Evolutionary conservation across 2,329 filamentous ascomycete species (phyloP), one percentile per base, ranked within the genome.

Genomic region (Tolypocladium ophioglossoides): DNA sequence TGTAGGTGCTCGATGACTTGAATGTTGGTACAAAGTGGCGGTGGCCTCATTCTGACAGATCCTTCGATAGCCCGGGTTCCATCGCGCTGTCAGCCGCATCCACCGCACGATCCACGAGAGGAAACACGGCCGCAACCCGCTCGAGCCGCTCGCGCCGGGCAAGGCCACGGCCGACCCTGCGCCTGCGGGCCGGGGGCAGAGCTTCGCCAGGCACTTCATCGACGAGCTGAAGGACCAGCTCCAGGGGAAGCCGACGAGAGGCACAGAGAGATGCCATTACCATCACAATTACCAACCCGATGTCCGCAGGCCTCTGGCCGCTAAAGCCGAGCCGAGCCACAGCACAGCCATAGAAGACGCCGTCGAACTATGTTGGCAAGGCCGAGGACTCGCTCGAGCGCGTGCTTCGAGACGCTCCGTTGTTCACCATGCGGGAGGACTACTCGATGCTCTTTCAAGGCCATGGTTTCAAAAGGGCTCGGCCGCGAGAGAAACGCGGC

Each of bases 201-300:
- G 60, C 3, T 80, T 81, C 55, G 40, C 77, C 1, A 70, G 65
- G 37, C 70, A 79, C 57, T 82, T 82, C 46, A 20, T 74, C 38
- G 70, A 78, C 11, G 78, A 82, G 65, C 52, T 82, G 5, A 72
- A 70, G 59, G 79, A 77, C 52, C 78, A 82, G 59, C 63, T 71
- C 11, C 68, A 70, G 11, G 77, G 77, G 4, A 74, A 66, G 22
- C 73, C 75, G 46, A 74, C 68, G 12, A 8, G 18, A 14, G 18
- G 44, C 27, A 12, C 2, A 5, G 9, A n/a, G 18, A 48, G n/a
- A n/a, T n/a, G n/a, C n/a, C n/a, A n/a, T n/a, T n/a, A n/a, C n/a
- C n/a, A n/a, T n/a, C n/a, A n/a, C n/a, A n/a, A n/a, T n/a, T 34
- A 9, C 2, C 44, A n/a, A n/a, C n/a, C n/a, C n/a, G n/a, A n/a